phyloP scores from a whole-genome alignment of 768 basidiomycete genomes.

The Leccinum ochraceum region DNA sequence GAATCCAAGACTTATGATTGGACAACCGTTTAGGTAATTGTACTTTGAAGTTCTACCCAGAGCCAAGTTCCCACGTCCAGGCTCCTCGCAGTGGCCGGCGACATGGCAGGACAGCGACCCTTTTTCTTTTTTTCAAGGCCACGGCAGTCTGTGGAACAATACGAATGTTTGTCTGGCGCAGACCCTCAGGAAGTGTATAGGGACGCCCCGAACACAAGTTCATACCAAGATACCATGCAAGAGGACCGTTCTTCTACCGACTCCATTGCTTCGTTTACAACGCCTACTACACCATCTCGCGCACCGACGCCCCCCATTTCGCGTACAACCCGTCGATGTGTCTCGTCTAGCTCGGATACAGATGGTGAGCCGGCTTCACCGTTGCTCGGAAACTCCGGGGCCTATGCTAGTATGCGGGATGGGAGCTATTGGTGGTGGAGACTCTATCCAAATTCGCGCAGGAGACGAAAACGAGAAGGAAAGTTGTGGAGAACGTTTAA shows the following conservation, averaged over 20 bases:
- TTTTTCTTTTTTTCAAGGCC: conserved; percentile 15
- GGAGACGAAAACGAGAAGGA: conserved; percentile 54
- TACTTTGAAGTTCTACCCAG: background rate
- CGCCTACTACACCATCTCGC: conserved; percentile 65
- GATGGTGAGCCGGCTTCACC: conserved; percentile 61
- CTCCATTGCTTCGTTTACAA: conserved; percentile 35
- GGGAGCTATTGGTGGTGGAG: conserved; percentile 61
- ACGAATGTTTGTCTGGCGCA: conserved; percentile 46
- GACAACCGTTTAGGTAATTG: background rate
- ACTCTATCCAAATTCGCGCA: conserved; percentile 37
- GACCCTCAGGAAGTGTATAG: conserved; percentile 43
- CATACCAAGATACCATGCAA: conserved; percentile 31
- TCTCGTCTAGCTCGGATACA: conserved; percentile 59
- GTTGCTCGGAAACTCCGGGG: conserved; percentile 33
- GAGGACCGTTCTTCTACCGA: conserved; percentile 27
- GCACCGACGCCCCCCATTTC: conserved; percentile 61
- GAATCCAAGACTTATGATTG: background rate
- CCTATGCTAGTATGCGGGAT: conserved; percentile 43
- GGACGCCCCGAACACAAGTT: conserved; percentile 11
- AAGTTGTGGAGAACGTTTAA: conserved; percentile 51
- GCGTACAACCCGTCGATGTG: conserved; percentile 47
- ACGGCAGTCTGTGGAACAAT: conserved; percentile 34
- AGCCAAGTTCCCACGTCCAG: conserved; percentile 14
- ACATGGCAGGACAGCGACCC: conserved; percentile 21
- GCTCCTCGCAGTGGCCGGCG: conserved; percentile 1